Conservation (phyloP, 495 filamentous ascomycete species). For the Tuber indicum region DNA sequence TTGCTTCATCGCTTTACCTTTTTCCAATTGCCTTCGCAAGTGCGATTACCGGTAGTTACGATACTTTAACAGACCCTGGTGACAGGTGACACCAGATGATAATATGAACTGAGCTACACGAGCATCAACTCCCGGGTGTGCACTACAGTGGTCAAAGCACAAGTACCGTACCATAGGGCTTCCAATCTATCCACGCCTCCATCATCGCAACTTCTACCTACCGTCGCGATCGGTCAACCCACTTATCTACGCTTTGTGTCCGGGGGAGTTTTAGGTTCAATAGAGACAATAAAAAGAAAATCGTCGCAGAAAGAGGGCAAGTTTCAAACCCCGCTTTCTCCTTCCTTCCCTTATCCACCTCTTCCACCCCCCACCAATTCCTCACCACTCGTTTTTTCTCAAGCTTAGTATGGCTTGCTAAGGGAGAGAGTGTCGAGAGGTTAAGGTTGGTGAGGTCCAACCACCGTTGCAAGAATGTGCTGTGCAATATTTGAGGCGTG, state of each 20-base stretch:
- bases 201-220: not conserved
- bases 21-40: not conserved
- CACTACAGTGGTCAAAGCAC: not conserved
- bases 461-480: not conserved
- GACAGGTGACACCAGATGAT: not conserved
- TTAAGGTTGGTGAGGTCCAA: not conserved
- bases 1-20: not conserved
- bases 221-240: not conserved
- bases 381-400: not conserved
- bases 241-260: not conserved
- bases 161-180: not conserved
- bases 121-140: not conserved
- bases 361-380: not conserved
- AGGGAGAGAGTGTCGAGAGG: not conserved
- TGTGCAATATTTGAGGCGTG: not conserved
- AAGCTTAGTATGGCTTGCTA: not conserved
- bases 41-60: not conserved
- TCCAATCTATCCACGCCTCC: not conserved
- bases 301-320: not conserved
- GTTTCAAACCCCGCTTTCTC: not conserved
- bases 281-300: not conserved
- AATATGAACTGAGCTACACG: not conserved
- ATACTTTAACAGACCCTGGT: not conserved
- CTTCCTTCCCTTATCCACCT: not conserved
- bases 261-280: not conserved